These are phyloP conservation scores for Chlamydomonas applanata DNA, from an alignment of 139 green algal species.

Conservation along the genomic window DNA sequence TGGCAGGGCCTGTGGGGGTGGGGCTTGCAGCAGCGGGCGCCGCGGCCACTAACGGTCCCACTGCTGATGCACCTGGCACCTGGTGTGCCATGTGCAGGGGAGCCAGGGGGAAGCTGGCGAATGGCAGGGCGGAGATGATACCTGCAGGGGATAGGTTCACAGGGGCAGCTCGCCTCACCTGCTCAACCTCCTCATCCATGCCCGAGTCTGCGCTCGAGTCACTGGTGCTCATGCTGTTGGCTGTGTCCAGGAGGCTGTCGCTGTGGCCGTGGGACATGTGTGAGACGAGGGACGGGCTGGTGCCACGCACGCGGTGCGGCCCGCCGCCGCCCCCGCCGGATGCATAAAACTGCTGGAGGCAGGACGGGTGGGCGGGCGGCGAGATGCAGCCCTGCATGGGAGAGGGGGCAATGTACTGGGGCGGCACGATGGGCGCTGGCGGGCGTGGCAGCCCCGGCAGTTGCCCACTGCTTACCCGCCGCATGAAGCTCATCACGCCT, in stretches of 20 bases:
- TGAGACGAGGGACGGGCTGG: neutral
- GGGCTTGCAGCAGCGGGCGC: too few relatives aligned
- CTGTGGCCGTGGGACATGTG: neutral
- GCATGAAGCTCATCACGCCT: too few relatives aligned
- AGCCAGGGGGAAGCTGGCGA: neutral
- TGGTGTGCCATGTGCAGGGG: too few relatives aligned
- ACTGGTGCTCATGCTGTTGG: neutral
- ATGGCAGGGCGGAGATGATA: neutral
- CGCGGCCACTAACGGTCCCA: too few relatives aligned
- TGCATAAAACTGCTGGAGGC: neutral
- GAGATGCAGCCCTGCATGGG: neutral
- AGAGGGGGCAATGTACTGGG: too few relatives aligned
- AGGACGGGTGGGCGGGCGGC: neutral
- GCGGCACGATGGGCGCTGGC: too few relatives aligned
- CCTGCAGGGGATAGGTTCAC: neutral
- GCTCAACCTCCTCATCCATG: conserved; percentile 4
- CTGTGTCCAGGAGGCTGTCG: neutral
- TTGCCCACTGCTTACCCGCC: too few relatives aligned
- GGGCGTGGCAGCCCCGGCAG: too few relatives aligned
- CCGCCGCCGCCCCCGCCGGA: neutral
- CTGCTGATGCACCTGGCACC: too few relatives aligned
- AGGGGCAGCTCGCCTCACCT: neutral
- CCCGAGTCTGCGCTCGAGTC: neutral
- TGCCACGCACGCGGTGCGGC: neutral
- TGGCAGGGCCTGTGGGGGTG: too few relatives aligned